Base-by-base conservation (phyloP, 108 stramenopile species). In the Conticribra guillardii region DNA sequence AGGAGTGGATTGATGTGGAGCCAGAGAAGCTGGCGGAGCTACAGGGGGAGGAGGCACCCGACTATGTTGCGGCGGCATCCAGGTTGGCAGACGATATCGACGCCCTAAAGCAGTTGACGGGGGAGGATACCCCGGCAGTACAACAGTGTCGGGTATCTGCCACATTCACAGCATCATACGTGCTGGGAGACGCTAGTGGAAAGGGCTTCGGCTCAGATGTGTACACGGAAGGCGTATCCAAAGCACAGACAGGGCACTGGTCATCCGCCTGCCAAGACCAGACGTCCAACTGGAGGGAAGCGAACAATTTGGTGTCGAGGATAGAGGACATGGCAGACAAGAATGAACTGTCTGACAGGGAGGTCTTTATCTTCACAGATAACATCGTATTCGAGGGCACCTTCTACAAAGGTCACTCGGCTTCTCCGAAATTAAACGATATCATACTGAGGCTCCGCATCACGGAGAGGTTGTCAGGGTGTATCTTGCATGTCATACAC, bases 361-460 rank as follows among this genome's bases (percentile, higher is more conserved):
- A 83, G 53, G 4, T 86, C 15, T 81, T 67, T 23, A n/a, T 77
- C 11, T 60, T 78, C 26, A 86, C 82, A 0, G 85, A 83, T 75
- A 86, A 86, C 56, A 45, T 34, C 2, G 54, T 37, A 0, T 63
- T 73, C 33, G 81, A 85, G 51, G 53, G 53, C 1, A 69, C 75
- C 22, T 81, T 71, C 54, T 78, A 74, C 48, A 75, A 70, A 28
- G 87, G 87, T 4, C 69, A 62, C 18, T 79, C 73, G 14, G 61
- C 1, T 1, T 61, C 66, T 23, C 54, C 64, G 45, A 29, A 51
- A 14, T 41, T 84, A 18, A 62, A 28, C 21, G 50, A 72, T 1
- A 34, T 83, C n/a, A 69, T 88, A 2, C 44, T 85, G 1, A 22
- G 64, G 4, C 37, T 85, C 30, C 16, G 53, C 18, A 28, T 31